Conservation (phyloP, 495 filamentous ascomycete species). For the Gamarada debralockiae region DNA sequence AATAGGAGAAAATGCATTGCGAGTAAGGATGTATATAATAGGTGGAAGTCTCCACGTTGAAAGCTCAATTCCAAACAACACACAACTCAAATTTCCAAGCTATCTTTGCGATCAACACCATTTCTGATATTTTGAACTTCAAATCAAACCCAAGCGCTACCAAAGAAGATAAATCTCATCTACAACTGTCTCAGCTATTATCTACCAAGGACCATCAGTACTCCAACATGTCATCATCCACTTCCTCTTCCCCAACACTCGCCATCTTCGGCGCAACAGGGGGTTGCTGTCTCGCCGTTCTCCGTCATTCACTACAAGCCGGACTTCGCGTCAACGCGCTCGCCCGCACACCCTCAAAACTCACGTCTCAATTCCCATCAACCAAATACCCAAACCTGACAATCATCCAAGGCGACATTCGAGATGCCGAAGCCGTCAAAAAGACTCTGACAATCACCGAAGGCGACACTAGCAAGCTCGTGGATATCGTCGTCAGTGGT, state of each 20-base stretch:
- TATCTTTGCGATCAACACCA: too few species aligned
- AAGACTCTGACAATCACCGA: neutral
- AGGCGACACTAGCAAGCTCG: neutral
- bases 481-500: slow-evolving; percentile 11
- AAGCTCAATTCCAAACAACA: too few species aligned
- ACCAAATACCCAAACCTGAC: slow-evolving; percentile 9
- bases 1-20: too few species aligned
- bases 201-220: too few species aligned
- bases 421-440: slow-evolving; percentile 4
- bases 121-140: too few species aligned
- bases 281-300: slow-evolving; percentile 11
- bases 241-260: slow-evolving; percentile 5
- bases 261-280: slow-evolving; percentile 21
- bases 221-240: neutral
- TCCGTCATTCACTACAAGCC: slow-evolving; percentile 7
- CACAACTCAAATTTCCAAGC: too few species aligned
- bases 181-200: too few species aligned
- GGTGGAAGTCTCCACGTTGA: too few species aligned
- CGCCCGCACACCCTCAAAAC: slow-evolving; percentile 16
- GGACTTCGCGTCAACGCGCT: slow-evolving; percentile 13
- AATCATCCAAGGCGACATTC: slow-evolving; percentile 15
- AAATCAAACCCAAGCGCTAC: too few species aligned
- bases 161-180: too few species aligned
- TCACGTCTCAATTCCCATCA: neutral
- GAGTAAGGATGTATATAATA: too few species aligned